These are phyloP conservation scores for Avena insularis DNA, from an alignment of 176 grass and related monocot genomes.

Conservation along the genomic window DNA sequence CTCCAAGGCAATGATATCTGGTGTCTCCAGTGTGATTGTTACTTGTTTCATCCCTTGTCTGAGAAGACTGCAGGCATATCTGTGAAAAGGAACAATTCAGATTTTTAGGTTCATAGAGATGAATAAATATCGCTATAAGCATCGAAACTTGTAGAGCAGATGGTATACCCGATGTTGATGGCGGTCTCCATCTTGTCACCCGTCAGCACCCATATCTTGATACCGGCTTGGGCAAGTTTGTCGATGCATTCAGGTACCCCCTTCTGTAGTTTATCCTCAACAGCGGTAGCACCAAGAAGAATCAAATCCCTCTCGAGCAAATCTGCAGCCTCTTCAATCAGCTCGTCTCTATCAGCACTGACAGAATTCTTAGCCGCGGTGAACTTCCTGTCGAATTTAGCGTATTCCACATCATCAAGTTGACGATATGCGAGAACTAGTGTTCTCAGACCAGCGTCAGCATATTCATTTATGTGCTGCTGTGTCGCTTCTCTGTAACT, in stretches of 20 bases:
- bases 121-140: background rate
- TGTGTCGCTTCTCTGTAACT: slow-evolving; percentile 66
- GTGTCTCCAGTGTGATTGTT: slow-evolving; percentile 73
- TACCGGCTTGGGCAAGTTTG: slow-evolving; percentile 96
- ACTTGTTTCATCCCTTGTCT: slow-evolving; percentile 98
- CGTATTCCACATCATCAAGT: slow-evolving; percentile 71
- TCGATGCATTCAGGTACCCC: slow-evolving; percentile 98
- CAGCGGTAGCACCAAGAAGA: slow-evolving; percentile 91
- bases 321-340: slow-evolving; percentile 73
- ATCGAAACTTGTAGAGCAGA: background rate
- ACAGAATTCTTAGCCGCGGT: slow-evolving; percentile 73
- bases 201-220: slow-evolving; percentile 97
- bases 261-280: slow-evolving; percentile 89
- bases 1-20: slow-evolving; percentile 70
- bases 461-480: slow-evolving; percentile 79
- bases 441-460: slow-evolving; percentile 89
- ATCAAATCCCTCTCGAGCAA: slow-evolving; percentile 71
- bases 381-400: slow-evolving; percentile 61
- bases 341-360: slow-evolving; percentile 73
- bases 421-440: slow-evolving; percentile 83
- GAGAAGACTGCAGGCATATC: slow-evolving; percentile 89
- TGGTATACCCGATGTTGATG: slow-evolving; percentile 85
- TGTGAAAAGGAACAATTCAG: slow-evolving; percentile 37
- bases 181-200: slow-evolving; percentile 99
- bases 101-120: background rate